These are phyloP conservation scores for Litsea cubeba DNA, from an alignment of 164 flowering plant species.

Conservation along the genomic window DNA sequence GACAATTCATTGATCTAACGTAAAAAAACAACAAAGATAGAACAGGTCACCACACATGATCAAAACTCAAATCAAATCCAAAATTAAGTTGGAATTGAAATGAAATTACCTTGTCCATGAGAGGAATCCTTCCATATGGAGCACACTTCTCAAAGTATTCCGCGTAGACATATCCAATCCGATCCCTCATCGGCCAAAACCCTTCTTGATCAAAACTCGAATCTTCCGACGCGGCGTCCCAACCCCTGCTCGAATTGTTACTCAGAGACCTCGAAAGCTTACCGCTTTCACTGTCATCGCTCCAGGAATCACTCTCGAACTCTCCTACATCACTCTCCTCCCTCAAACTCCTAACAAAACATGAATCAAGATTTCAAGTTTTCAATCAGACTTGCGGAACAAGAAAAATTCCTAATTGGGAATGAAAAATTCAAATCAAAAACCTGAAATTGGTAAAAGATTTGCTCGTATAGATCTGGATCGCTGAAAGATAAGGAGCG, in stretches of 20 bases:
- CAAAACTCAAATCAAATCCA: neutral
- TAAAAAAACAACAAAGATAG: neutral
- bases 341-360: conserved; percentile 16
- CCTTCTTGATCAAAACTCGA: conserved; percentile 30
- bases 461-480: conserved; percentile 17
- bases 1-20: conserved; percentile 43
- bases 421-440: neutral
- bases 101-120: conserved; percentile 43
- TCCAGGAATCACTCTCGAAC: conserved; percentile 44
- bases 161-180: conserved; percentile 44
- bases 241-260: conserved; percentile 39
- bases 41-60: neutral
- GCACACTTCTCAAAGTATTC: conserved; percentile 40
- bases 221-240: conserved; percentile 48
- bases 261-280: conserved; percentile 44
- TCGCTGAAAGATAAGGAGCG: conserved; percentile 18
- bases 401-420: neutral
- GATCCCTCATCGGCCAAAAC: conserved; percentile 22
- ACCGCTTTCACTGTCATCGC: conserved; percentile 49
- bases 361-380: neutral
- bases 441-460: conserved; percentile 23
- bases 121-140: conserved; percentile 49
- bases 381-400: neutral
- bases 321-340: conserved; percentile 29
- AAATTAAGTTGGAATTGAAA: neutral